These are phyloP conservation scores for Hymenoscyphus occultus DNA, from an alignment of 2,329 filamentous ascomycete genomes.

Conservation along the genomic window DNA sequence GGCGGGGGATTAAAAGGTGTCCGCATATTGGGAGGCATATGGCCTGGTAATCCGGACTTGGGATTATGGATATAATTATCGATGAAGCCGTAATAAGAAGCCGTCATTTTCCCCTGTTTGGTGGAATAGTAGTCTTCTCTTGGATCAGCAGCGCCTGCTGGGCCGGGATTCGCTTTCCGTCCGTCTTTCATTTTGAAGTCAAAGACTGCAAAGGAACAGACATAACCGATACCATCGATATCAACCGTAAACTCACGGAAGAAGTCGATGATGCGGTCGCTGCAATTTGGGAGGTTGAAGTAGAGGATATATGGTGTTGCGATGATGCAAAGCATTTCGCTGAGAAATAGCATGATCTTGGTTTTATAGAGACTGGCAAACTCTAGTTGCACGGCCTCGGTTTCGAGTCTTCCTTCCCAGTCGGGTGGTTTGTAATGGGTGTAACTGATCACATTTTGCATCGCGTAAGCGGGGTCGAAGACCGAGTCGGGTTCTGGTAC, in stretches of 20 bases:
- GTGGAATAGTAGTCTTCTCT: slow-evolving; percentile 91
- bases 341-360: slow-evolving; percentile 85
- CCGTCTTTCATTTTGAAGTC: slow-evolving; percentile 84
- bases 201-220: slow-evolving; percentile 96
- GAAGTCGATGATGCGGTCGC: slow-evolving; percentile 93
- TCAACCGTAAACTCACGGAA: slow-evolving; percentile 97
- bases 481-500: slow-evolving; percentile 86
- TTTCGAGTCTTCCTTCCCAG: slow-evolving; percentile 88
- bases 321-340: slow-evolving; percentile 89
- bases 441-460: slow-evolving; percentile 85
- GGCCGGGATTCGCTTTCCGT: slow-evolving; percentile 44
- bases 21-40: slow-evolving; percentile 53
- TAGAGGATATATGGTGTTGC: slow-evolving; percentile 88
- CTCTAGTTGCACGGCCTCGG: slow-evolving; percentile 86
- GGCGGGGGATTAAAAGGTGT: slow-evolving; percentile 73
- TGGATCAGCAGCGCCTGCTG: slow-evolving; percentile 47
- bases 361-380: slow-evolving; percentile 90
- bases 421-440: slow-evolving; percentile 88
- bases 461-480: slow-evolving; percentile 86
- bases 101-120: slow-evolving; percentile 98
- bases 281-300: slow-evolving; percentile 81
- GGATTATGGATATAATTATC: slow-evolving; percentile 84
- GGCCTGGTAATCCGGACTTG: slow-evolving; percentile 61
- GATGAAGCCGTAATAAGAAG: slow-evolving; percentile 91
- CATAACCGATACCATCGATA: slow-evolving; percentile 91